A percentile compares a stretch with the other conserved stretches of the same genome.
phyloP scores from a whole-genome alignment of 75 land plant genomes.

The Selaginella tamariscina region DNA sequence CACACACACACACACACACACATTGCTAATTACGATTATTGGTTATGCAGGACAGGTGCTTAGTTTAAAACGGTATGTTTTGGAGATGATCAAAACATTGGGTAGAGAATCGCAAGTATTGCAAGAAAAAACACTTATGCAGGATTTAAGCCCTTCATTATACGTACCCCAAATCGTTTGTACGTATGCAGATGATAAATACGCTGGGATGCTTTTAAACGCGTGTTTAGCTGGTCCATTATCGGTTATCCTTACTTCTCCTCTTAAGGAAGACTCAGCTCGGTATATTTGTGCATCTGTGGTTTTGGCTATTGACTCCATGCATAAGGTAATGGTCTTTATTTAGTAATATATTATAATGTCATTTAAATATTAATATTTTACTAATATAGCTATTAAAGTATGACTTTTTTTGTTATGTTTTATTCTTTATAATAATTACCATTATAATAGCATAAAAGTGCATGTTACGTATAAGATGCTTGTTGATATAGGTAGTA shows the following conservation, averaged over 20 bases:
- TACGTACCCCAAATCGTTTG: constrained; percentile 66
- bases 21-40: background rate
- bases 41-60: constrained; percentile 41
- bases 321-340: constrained; percentile 52
- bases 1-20: too few relatives aligned
- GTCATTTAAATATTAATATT: too few relatives aligned
- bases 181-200: constrained; percentile 46
- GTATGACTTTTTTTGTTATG: too few relatives aligned
- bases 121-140: constrained; percentile 61
- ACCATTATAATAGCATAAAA: too few relatives aligned
- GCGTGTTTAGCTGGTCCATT: constrained; percentile 56
- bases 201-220: constrained; percentile 62
- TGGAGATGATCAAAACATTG: constrained; percentile 44
- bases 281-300: constrained; percentile 68
- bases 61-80: constrained; percentile 74
- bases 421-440: too few relatives aligned
- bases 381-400: too few relatives aligned
- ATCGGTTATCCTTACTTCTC: constrained; percentile 45
- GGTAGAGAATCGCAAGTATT: constrained; percentile 68
- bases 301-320: constrained; percentile 52
- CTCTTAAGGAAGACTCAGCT: constrained; percentile 60
- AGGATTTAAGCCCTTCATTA: constrained; percentile 34
- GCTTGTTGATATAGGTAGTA: too few relatives aligned
- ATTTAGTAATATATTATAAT: background rate
- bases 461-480: too few relatives aligned